Evolutionary conservation across 139 green algal species (phyloP).

Genomic region (Limnomonas spitsbergensis): DNA sequence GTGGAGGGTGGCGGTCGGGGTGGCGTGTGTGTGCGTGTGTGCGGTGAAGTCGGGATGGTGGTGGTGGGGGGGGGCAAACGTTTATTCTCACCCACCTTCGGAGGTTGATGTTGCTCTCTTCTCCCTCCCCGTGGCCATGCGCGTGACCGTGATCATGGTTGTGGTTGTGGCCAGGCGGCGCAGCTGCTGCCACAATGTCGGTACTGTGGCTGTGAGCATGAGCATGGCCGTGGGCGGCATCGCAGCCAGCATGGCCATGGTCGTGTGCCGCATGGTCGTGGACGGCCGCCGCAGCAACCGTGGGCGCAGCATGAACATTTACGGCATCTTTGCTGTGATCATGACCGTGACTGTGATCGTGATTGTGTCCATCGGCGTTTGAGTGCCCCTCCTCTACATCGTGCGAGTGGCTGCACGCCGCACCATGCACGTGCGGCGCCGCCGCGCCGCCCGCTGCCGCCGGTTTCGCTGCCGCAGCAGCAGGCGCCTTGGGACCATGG

Average conservation of each 20-base stretch:
- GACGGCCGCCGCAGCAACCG: neutral
- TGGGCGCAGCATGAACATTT: neutral
- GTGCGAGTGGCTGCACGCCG: constrained; percentile 20
- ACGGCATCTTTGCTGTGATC: neutral
- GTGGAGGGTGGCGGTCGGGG: too few relatives aligned
- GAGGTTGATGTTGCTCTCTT: constrained; percentile 37
- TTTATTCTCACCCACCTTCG: constrained; percentile 8
- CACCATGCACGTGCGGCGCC: constrained; percentile 16
- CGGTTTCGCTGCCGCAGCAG: constrained; percentile 23
- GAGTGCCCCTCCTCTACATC: constrained; percentile 12
- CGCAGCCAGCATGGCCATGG: neutral
- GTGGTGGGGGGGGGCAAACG: too few relatives aligned
- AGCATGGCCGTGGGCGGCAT: constrained; percentile 8
- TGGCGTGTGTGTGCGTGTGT: too few relatives aligned
- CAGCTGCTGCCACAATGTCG: neutral
- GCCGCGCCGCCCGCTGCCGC: constrained; percentile 4
- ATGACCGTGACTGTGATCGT: constrained; percentile 17
- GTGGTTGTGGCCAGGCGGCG: neutral
- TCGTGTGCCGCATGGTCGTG: neutral
- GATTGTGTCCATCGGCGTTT: constrained; percentile 9
- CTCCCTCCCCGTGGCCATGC: constrained; percentile 26
- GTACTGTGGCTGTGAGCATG: constrained; percentile 8
- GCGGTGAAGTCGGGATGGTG: too few relatives aligned
- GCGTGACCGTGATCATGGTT: constrained; percentile 22
- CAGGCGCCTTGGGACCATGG: constrained; percentile 45